phyloP scores from a whole-genome alignment of 176 grass and related monocot genomes.

The Coix lacrymajobi region DNA sequence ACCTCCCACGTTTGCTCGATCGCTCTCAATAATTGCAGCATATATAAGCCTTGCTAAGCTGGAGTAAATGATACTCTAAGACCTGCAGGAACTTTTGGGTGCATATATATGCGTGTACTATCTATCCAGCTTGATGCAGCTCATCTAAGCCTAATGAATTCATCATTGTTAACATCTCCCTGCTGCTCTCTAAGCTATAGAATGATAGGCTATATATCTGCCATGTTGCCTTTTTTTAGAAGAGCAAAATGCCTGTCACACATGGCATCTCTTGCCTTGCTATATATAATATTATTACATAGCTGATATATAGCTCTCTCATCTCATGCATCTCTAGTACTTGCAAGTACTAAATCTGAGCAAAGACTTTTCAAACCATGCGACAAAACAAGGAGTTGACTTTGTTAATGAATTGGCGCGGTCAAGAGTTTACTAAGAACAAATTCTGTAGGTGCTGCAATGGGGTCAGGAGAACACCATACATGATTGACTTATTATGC shows the following conservation, averaged over 20 bases:
- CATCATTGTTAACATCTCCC: neutral
- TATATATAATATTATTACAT: neutral
- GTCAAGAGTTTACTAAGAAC: neutral
- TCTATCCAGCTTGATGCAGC: conserved; percentile 7
- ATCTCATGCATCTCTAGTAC: too few species aligned
- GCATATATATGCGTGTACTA: neutral
- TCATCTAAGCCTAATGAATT: neutral
- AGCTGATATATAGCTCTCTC: too few species aligned
- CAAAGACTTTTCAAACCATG: neutral
- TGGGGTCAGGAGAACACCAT: too few species aligned
- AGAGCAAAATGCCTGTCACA: neutral
- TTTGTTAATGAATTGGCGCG: neutral
- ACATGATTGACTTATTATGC: conserved; percentile 1
- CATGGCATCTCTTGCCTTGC: neutral
- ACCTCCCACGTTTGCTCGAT: neutral
- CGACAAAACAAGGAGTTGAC: conserved; percentile 17
- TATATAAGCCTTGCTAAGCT: neutral
- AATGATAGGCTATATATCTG: neutral
- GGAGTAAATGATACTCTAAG: neutral
- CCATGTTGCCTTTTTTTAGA: neutral
- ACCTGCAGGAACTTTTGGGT: neutral
- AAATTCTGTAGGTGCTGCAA: neutral
- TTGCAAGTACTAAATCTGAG: neutral
- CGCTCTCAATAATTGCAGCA: neutral
- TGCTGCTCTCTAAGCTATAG: neutral